Conservation (phyloP, 2,329 filamentous ascomycete genomes). For the Botrytis fragariae region DNA sequence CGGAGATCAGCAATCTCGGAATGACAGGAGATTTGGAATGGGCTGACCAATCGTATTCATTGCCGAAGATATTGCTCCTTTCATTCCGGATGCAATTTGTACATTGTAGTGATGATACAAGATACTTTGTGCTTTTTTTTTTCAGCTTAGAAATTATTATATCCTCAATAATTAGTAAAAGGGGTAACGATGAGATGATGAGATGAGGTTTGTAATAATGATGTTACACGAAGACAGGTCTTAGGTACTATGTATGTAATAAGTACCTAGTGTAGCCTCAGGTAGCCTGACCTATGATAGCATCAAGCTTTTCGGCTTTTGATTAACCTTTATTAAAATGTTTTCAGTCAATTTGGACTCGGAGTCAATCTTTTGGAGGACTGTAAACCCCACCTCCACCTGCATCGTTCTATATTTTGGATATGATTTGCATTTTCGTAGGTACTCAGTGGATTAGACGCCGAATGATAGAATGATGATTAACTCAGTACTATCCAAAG, state of each 20-base stretch:
- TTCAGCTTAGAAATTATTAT: not conserved
- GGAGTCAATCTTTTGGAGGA: too few relatives aligned
- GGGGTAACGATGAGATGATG: not conserved
- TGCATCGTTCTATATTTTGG: too few relatives aligned
- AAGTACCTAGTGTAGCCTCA: not conserved
- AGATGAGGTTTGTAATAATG: not conserved
- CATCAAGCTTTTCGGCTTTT: not conserved
- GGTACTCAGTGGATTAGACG: not conserved
- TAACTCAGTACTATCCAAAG: not conserved
- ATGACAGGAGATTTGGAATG: not conserved
- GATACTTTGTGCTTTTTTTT: not conserved
- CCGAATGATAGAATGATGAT: not conserved
- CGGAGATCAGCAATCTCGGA: conserved; percentile 12
- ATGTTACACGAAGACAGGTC: not conserved
- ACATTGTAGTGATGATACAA: not conserved
- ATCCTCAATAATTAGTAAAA: not conserved
- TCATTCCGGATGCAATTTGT: not conserved
- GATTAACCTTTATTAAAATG: not conserved
- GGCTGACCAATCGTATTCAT: conserved; percentile 7
- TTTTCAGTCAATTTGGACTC: too few relatives aligned
- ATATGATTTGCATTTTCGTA: not conserved
- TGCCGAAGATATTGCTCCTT: not conserved
- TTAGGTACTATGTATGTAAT: not conserved
- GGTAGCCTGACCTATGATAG: not conserved
- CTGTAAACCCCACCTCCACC: too few relatives aligned